Evolutionary conservation across 345 rosid genomes (phyloP).

Genomic region (Gossypium bickii): DNA sequence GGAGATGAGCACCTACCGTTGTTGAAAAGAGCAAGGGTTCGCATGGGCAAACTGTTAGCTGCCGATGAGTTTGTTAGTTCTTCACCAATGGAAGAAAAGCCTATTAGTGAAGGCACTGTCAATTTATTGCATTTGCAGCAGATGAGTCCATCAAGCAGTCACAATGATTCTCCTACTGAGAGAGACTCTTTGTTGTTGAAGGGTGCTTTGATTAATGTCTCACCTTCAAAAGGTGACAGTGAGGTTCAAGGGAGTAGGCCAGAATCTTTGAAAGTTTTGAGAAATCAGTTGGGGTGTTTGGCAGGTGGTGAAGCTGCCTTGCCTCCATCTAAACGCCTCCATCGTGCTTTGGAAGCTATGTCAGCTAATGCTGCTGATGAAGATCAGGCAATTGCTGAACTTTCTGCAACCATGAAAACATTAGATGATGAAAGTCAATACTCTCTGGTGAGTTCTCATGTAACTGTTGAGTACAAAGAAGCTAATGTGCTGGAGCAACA

Average conservation of each 20-base stretch:
- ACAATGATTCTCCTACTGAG: slow-evolving; percentile 25
- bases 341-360: slow-evolving; percentile 76
- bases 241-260: slow-evolving; percentile 35
- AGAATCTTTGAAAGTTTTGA: slow-evolving; percentile 32
- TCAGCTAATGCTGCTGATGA: slow-evolving; percentile 63
- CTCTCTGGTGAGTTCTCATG: slow-evolving; percentile 25
- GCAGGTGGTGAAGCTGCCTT: slow-evolving; percentile 68
- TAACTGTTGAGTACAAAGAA: slow-evolving; percentile 24
- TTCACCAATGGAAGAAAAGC: slow-evolving; percentile 42
- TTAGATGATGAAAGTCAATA: slow-evolving; percentile 23
- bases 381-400: slow-evolving; percentile 33
- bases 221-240: slow-evolving; percentile 28
- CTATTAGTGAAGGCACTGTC: slow-evolving; percentile 26
- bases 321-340: slow-evolving; percentile 77
- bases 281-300: slow-evolving; percentile 42
- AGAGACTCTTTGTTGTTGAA: slow-evolving; percentile 25
- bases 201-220: slow-evolving; percentile 31
- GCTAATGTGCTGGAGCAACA: slow-evolving; percentile 23
- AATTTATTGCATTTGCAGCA: slow-evolving; percentile 31
- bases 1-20: slow-evolving; percentile 94
- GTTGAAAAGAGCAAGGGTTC: slow-evolving; percentile 89
- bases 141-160: slow-evolving; percentile 30
- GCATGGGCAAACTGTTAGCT: slow-evolving; percentile 62
- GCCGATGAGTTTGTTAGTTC: slow-evolving; percentile 27
- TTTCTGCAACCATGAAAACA: slow-evolving; percentile 28